Conservation (phyloP, 78 protist species). For the Dictyostelium capitatum region DNA sequence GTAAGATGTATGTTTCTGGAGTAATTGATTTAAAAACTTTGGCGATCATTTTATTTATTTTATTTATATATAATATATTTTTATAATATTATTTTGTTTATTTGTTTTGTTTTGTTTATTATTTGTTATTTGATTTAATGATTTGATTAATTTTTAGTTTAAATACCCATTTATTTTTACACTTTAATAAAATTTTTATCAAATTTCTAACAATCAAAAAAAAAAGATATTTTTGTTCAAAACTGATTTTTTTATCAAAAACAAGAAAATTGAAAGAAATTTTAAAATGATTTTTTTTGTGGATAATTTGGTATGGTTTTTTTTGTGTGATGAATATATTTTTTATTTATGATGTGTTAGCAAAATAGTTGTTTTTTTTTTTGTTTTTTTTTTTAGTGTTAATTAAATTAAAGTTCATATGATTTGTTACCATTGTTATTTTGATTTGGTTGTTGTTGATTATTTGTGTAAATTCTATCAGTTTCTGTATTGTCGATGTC, state of each 20-base stretch:
- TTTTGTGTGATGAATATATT: no score
- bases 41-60: constrained; percentile 12
- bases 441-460: neutral
- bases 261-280: no score
- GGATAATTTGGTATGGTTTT: no score
- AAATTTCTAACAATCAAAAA: no score
- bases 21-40: constrained; percentile 21
- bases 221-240: no score
- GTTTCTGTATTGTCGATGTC: neutral
- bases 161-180: no score
- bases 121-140: neutral
- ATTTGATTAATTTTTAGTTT: neutral
- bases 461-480: neutral
- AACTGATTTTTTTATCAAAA: no score
- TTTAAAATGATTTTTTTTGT: no score
- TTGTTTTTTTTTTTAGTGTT: neutral
- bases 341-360: no score
- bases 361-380: no score
- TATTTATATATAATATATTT: neutral
- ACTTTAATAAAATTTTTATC: no score
- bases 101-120: neutral
- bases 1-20: constrained; percentile 13
- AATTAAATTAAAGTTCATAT: constrained; percentile 9
- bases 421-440: neutral
- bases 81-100: neutral